Evolutionary conservation across 495 filamentous ascomycete genomes (phyloP).

Genomic region (Hyaloscypha bicolor): DNA sequence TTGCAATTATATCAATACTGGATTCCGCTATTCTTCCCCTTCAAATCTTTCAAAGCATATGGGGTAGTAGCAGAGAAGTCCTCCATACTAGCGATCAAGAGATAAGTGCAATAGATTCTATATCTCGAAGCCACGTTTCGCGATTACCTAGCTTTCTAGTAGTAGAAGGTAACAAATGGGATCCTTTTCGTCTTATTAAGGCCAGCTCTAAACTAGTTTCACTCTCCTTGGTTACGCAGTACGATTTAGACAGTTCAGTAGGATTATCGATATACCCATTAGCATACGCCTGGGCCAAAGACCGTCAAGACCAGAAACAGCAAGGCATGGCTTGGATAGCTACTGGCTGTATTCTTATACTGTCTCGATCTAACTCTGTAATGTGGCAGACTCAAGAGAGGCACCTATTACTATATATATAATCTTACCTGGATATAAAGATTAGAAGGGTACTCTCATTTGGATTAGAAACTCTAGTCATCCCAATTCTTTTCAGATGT

Average conservation of each 20-base stretch:
- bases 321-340: slow-evolving; percentile 19
- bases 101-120: slow-evolving; percentile 5
- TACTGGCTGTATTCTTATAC: slow-evolving; percentile 21
- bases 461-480: slow-evolving; percentile 8
- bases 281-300: slow-evolving; percentile 23
- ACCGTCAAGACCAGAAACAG: slow-evolving; percentile 8
- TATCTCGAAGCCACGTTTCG: slow-evolving; percentile 23
- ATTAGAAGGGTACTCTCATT: slow-evolving; percentile 12
- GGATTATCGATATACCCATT: slow-evolving; percentile 29
- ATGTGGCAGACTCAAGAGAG: slow-evolving; percentile 21
- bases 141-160: slow-evolving; percentile 31
- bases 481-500: slow-evolving; percentile 29
- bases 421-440: slow-evolving; percentile 26
- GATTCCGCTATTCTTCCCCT: slow-evolving; percentile 36
- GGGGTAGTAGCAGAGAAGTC: slow-evolving; percentile 12
- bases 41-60: slow-evolving; percentile 31
- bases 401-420: slow-evolving; percentile 30
- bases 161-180: slow-evolving; percentile 24
- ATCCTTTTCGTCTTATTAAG: slow-evolving; percentile 30
- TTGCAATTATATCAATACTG: slow-evolving; percentile 43
- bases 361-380: slow-evolving; percentile 8
- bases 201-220: slow-evolving; percentile 30
- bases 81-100: background rate
- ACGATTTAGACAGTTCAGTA: slow-evolving; percentile 5
- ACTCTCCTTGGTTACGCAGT: slow-evolving; percentile 26